These are phyloP conservation scores for Ustilago curta DNA, from an alignment of 1,284 basidiomycete species.

Conservation along the genomic window DNA sequence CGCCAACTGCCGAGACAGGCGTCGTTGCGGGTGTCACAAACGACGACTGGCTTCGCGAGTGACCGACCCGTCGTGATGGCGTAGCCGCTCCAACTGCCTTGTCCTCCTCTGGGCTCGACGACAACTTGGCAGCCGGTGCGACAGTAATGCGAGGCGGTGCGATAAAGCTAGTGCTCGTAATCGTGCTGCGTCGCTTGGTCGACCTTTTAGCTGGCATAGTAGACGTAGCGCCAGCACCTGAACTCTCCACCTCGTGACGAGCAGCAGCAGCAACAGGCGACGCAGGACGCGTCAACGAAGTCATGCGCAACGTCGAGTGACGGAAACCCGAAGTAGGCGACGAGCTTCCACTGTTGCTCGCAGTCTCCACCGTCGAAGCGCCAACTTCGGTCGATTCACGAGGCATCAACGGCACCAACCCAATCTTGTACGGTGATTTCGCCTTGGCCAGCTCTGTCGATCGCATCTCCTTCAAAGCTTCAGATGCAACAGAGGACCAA, in stretches of 20 bases:
- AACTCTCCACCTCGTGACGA: neutral
- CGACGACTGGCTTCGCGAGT: constrained; percentile 38
- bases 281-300: constrained; percentile 37
- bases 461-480: constrained; percentile 33
- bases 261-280: constrained; percentile 14
- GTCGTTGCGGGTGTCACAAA: constrained; percentile 24
- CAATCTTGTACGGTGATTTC: constrained; percentile 55
- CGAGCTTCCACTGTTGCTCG: constrained; percentile 22
- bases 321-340: constrained; percentile 24
- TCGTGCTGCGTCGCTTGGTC: constrained; percentile 40
- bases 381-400: constrained; percentile 34
- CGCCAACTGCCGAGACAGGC: constrained; percentile 6
- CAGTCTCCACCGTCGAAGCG: constrained; percentile 19
- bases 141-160: constrained; percentile 18
- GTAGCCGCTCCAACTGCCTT: neutral
- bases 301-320: constrained; percentile 26
- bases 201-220: constrained; percentile 21
- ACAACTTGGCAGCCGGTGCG: constrained; percentile 8
- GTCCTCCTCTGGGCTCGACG: constrained; percentile 23
- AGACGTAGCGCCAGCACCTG: neutral
- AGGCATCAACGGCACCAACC: constrained; percentile 51
- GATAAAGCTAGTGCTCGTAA: constrained; percentile 35
- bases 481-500: constrained; percentile 54
- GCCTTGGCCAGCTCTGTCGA: constrained; percentile 53
- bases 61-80: constrained; percentile 15